Conservation (phyloP, 2,329 filamentous ascomycete species). For the Sporothrix euskadiensis region DNA sequence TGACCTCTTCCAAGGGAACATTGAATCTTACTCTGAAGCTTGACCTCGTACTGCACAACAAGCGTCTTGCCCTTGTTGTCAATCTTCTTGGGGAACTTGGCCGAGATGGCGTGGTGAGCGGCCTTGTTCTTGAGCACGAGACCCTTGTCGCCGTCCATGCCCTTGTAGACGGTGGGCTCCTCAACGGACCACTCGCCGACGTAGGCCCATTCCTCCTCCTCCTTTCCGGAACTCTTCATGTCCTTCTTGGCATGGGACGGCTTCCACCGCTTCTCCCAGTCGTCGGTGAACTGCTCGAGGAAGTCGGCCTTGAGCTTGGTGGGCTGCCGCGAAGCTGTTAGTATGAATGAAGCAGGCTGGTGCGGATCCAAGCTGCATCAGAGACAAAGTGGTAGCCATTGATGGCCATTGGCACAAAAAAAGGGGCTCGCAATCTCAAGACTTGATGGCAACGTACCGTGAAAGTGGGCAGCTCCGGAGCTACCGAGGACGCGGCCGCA, state of each 20-base stretch:
- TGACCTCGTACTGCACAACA: slow-evolving; percentile 98
- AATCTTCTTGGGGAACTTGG: slow-evolving; percentile 95
- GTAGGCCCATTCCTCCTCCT: slow-evolving; percentile 95
- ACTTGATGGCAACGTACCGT: slow-evolving; percentile 66
- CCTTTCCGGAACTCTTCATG: slow-evolving; percentile 66
- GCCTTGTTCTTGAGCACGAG: slow-evolving; percentile 97
- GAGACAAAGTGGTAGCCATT: slow-evolving; percentile 5
- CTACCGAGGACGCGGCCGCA: slow-evolving; percentile 49
- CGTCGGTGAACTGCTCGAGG: slow-evolving; percentile 97
- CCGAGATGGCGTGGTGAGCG: slow-evolving; percentile 98
- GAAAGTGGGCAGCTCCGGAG: slow-evolving; percentile 74
- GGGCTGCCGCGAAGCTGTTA: slow-evolving; percentile 58
- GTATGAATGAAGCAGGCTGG: slow-evolving; percentile 6
- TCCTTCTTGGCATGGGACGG: slow-evolving; percentile 97
- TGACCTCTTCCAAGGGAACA: no score
- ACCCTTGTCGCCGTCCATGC: slow-evolving; percentile 92
- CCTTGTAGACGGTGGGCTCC: slow-evolving; percentile 87
- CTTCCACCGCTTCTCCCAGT: slow-evolving; percentile 93
- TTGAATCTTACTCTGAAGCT: slow-evolving; percentile 81
- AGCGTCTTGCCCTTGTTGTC: slow-evolving; percentile 97
- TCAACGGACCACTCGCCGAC: slow-evolving; percentile 96
- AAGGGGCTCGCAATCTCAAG: neutral
- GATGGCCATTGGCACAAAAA: neutral
- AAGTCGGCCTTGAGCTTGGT: slow-evolving; percentile 88
- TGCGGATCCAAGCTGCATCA: slow-evolving; percentile 17